Base-by-base conservation (phyloP, 495 filamentous ascomycete genomes). In the Penicillium dipodomyicola region DNA sequence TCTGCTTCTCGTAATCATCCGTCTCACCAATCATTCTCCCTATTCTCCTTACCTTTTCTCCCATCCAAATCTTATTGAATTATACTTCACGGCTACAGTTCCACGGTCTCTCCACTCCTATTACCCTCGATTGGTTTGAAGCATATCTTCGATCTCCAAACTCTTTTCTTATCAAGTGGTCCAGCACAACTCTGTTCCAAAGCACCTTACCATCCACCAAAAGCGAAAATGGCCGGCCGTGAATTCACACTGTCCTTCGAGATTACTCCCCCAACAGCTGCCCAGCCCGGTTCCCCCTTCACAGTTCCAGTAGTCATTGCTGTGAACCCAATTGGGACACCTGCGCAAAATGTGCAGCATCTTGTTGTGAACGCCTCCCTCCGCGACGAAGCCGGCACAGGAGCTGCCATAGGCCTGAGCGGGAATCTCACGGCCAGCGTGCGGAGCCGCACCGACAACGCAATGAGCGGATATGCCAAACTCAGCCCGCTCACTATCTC, bases 171-270 rank as follows among this genome's bases (percentile, higher is more conserved):
- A 12, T 10, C 19, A 33, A 29, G 6, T 20, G 14, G 9, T 37
- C 30, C 43, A 47, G 12, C n/a, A 9, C 45, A n/a, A 49, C 44
- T 22, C 27, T 30, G 4, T 30, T 9, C n/a, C 11, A 15, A 47
- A 54, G 29, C 40, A 17, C 35, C 19, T 23, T 20, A 11, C n/a
- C 15, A 1, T 39, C 33, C n/a, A 42, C 17, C 8, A 46, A 14
- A 15, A 35, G 19, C 15, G 44, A 66, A 27, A 25, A 76, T 76
- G 73, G 67, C 61, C 50, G 61, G 40, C 30, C 70, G 67, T 25
- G 70, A 72, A 60, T 77, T 72, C 52, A 63, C 57, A 23, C 65
- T 75, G 19, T 64, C 63, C 9, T 75, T 77, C 49, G 71, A 75
- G 56, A 61, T 65, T 27, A 45, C 61, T 22, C 74, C 74, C 46